These are phyloP conservation scores for Lasiodiplodia theobromae DNA, from an alignment of 2,329 filamentous ascomycete species.

Conservation along the genomic window DNA sequence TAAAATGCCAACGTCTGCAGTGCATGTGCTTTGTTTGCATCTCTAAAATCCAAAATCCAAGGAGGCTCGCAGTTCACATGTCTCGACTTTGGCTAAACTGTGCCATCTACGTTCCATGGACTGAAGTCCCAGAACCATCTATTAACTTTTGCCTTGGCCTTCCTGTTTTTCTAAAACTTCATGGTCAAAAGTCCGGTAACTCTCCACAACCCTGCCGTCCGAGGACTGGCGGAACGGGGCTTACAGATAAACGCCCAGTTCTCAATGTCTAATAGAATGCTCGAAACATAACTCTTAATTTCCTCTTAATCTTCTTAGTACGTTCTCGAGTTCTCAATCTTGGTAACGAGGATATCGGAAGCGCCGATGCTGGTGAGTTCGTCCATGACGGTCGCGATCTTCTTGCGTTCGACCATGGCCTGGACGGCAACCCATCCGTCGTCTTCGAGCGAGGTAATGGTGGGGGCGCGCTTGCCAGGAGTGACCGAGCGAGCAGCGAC, in stretches of 20 bases:
- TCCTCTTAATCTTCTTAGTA: background rate
- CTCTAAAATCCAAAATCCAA: too few species aligned
- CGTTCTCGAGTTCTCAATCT: conserved; percentile 80
- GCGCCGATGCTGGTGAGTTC: conserved; percentile 77
- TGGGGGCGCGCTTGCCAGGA: conserved; percentile 91
- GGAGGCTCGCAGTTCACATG: background rate
- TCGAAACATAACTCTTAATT: background rate
- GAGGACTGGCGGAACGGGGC: background rate
- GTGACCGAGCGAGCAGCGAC: conserved; percentile 76
- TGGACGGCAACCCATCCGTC: conserved; percentile 94
- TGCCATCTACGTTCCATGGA: background rate
- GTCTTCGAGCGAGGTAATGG: conserved; percentile 86
- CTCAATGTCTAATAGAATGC: background rate
- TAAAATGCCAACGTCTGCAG: too few species aligned
- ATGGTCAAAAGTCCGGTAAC: background rate
- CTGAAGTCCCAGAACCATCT: background rate
- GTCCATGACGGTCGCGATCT: conserved; percentile 87
- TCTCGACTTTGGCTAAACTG: background rate
- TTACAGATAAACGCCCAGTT: background rate
- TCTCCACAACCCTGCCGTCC: background rate
- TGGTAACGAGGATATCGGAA: conserved; percentile 82
- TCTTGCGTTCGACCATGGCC: conserved; percentile 90
- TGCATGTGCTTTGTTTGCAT: too few species aligned
- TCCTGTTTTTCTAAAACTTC: background rate
- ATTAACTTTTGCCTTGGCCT: background rate